Evolutionary conservation across 1,284 basidiomycete genomes (phyloP).

Genomic region (Heterobasidion annosum): DNA sequence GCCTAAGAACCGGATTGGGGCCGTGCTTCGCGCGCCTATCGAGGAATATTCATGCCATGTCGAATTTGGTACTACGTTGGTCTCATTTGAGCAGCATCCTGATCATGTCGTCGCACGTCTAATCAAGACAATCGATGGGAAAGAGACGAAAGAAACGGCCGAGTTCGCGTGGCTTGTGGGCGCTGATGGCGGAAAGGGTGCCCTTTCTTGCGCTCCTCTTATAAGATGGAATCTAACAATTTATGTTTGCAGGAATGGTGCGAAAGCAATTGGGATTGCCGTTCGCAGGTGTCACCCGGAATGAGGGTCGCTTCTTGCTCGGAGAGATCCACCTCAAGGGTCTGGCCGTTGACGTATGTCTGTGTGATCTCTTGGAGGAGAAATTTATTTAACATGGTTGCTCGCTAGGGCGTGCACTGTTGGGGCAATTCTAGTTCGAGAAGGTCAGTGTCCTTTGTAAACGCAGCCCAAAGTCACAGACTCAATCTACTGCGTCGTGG

Average conservation of each 20-base stretch:
- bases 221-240: not conserved
- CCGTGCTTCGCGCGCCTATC: not conserved
- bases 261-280: conserved; percentile 4
- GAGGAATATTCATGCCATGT: not conserved
- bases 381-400: no score
- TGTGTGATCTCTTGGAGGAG: not conserved
- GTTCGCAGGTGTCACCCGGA: conserved; percentile 23
- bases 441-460: no score
- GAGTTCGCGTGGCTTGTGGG: conserved; percentile 21
- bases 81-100: conserved; percentile 3
- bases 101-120: not conserved
- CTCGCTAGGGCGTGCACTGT: no score
- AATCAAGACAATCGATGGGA: not conserved
- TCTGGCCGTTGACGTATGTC: conserved; percentile 14
- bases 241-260: not conserved
- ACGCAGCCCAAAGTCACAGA: no score
- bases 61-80: not conserved
- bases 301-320: conserved; percentile 18
- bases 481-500: no score
- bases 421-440: no score
- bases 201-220: not conserved
- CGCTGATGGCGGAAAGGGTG: conserved; percentile 28
- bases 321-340: conserved; percentile 22
- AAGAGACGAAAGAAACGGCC: conserved; percentile 7
- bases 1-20: not conserved